Evolutionary conservation across 768 basidiomycete genomes (phyloP).

Genomic region (Leccinum rimulosum): DNA sequence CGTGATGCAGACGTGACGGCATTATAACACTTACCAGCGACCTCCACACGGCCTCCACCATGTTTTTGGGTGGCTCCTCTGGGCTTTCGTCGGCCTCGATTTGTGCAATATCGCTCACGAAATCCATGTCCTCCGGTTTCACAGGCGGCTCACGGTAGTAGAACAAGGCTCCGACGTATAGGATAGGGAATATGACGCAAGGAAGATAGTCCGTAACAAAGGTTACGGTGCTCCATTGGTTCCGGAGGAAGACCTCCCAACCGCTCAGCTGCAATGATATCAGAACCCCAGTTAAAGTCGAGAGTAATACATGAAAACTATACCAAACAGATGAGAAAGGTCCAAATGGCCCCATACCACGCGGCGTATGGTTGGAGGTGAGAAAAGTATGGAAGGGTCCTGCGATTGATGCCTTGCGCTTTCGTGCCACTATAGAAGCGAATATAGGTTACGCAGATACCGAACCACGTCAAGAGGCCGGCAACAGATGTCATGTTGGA

Average conservation of each 20-base stretch:
- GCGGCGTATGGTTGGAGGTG: slow-evolving; percentile 72
- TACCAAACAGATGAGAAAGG: slow-evolving; percentile 60
- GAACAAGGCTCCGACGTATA: slow-evolving; percentile 62
- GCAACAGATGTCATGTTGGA: slow-evolving; percentile 68
- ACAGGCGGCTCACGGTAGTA: slow-evolving; percentile 30
- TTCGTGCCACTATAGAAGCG: slow-evolving; percentile 86
- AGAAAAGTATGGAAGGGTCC: slow-evolving; percentile 66
- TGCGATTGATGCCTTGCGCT: slow-evolving; percentile 74
- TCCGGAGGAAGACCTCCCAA: slow-evolving; percentile 51
- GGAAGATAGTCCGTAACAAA: slow-evolving; percentile 88
- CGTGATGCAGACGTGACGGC: background rate
- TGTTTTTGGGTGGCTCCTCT: slow-evolving; percentile 69
- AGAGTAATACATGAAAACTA: slow-evolving; percentile 24
- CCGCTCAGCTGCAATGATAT: slow-evolving; percentile 47
- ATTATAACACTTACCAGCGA: slow-evolving; percentile 60
- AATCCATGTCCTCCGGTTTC: slow-evolving; percentile 75
- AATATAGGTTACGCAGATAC: slow-evolving; percentile 71
- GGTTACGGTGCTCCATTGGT: slow-evolving; percentile 52
- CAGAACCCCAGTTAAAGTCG: slow-evolving; percentile 8
- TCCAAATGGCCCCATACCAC: slow-evolving; percentile 41
- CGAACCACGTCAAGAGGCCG: slow-evolving; percentile 80
- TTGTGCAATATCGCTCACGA: slow-evolving; percentile 64
- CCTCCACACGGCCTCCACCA: slow-evolving; percentile 67
- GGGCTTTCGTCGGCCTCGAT: slow-evolving; percentile 71
- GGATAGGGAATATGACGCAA: slow-evolving; percentile 64